Conservation (phyloP, 2,329 filamentous ascomycete species). For the Microcera coccophila region DNA sequence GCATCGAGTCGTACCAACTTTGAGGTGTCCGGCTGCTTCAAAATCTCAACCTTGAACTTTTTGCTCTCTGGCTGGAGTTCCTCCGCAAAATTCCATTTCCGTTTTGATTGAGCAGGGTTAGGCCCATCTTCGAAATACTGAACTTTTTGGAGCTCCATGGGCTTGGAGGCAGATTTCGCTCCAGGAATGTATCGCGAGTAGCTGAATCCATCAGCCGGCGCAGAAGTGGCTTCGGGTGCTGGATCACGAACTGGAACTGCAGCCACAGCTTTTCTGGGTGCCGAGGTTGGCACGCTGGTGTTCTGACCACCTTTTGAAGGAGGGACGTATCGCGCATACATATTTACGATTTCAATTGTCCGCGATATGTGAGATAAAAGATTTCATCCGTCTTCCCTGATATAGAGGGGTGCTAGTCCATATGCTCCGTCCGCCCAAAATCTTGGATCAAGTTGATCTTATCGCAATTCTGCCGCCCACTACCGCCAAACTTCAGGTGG, state of each 20-base stretch:
- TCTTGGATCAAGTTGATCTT: constrained; percentile 33
- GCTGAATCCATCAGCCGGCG: constrained; percentile 20
- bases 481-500: constrained; percentile 34
- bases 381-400: background rate
- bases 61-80: constrained; percentile 32
- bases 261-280: background rate
- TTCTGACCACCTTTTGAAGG: constrained; percentile 21
- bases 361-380: too few relatives aligned
- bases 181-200: constrained; percentile 43
- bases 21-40: constrained; percentile 4
- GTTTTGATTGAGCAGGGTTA: constrained; percentile 27
- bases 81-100: constrained; percentile 35
- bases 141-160: constrained; percentile 12
- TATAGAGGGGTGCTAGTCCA: constrained; percentile 13
- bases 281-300: background rate
- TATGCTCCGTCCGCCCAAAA: constrained; percentile 23
- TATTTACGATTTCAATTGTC: constrained; percentile 10
- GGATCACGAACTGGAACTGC: background rate
- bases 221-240: constrained; percentile 3
- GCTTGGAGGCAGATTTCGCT: constrained; percentile 18
- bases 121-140: constrained; percentile 31
- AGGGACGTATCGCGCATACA: constrained; percentile 45
- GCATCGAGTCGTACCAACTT: constrained; percentile 6
- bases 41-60: constrained; percentile 26
- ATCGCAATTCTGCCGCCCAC: constrained; percentile 35